Base-by-base conservation (phyloP, 257 asterid genomes). In the Fraxinus americana region DNA sequence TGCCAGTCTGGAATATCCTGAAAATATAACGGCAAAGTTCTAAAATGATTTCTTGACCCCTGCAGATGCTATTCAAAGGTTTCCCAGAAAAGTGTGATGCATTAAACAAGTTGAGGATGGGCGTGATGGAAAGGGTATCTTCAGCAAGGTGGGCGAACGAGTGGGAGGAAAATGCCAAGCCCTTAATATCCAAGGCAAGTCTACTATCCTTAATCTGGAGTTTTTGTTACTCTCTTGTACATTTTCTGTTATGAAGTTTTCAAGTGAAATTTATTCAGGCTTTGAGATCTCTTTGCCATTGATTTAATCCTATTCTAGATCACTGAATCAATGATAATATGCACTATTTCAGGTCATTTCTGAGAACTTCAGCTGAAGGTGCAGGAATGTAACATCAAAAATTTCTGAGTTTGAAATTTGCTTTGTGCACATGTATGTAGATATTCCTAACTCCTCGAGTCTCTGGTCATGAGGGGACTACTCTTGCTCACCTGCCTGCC, bases 101-200 rank as follows among this genome's bases (percentile, higher is more conserved):
- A 32, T 82, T 96, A 88, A 85, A 78, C 80, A 86, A 87, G 67
- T 83, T 96, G 94, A 89, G 91, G 72, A 81, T 85, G 34, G 90
- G 84, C 68, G 90, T 92, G 86, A 82, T 88, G 87, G 96, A 81
- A 77, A 88, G 87, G 86, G 79, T 86, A 74, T 90, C 92, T 67
- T 86, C 92, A n/a, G 82, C 89, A 79, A 83, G 89, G 77, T 96
- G 99, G 98, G 89, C 88, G 25, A 84, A 92, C 7, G 91, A 86
- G 68, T 93, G 99, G 99, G 97, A 93, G 88, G 88, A 89, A 80
- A 83, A 89, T 68, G 97, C 96, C 43, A 87, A 82, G 81, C 97
- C 97, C 48, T 86, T 93, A 72, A 88, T 96, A 83, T 38, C 87
- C 7, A 83, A 90, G 98, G 97, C 85, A 80, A 82, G 89, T 35